Evolutionary conservation across 371 early-diverging fungal genomes (phyloP), one percentile per base, ranked within the genome.

Genomic region (Mucor sp.): DNA sequence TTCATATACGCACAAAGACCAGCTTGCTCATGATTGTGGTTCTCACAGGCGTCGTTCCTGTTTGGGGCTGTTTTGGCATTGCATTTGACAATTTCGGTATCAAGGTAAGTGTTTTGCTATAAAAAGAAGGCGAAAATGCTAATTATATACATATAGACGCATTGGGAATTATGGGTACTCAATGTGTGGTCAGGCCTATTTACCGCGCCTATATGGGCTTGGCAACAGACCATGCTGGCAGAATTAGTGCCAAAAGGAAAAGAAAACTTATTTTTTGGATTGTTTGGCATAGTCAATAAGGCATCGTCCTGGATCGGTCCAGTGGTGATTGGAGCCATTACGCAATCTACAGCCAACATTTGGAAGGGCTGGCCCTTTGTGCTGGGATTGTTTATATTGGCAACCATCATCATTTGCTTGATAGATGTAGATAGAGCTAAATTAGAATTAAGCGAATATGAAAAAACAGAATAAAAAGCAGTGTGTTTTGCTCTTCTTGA

Each of bases 261-360:
- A 60, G 87, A 86, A 68, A 77, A 81, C 27, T 74, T 83, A 66
- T 86, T 87, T 39, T 88, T 87, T 68, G 80, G 78, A 17, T 61
- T 88, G 7, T 85, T 82, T 71, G 86, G 86, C 23, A 78, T 91
- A 33, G 81, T 85, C 43, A 87, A 87, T 74, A 88, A 89, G 69
- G 85, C 88, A 0, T 79, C 84, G 6, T 71, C 86, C 21, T 90
- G 87, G 83, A 73, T 89, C 28, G 92, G 92, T 4, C 89, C 91
- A 11, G 73, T 87, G 1, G 74, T 87, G 0, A 80, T 87, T 48
- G 89, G 78, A 7, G 84, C 76, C 30, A 86, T 91, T 43, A 78
- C 78, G 0, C 71, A 83, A 35, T 62, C 68, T 5, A 82, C 85
- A 0, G 60, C 63, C 14, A 77, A 76, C 63, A 57, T 72, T 11